Evolutionary conservation across 1,284 basidiomycete species (phyloP).

Genomic region (Trichosporon coremiiforme): DNA sequence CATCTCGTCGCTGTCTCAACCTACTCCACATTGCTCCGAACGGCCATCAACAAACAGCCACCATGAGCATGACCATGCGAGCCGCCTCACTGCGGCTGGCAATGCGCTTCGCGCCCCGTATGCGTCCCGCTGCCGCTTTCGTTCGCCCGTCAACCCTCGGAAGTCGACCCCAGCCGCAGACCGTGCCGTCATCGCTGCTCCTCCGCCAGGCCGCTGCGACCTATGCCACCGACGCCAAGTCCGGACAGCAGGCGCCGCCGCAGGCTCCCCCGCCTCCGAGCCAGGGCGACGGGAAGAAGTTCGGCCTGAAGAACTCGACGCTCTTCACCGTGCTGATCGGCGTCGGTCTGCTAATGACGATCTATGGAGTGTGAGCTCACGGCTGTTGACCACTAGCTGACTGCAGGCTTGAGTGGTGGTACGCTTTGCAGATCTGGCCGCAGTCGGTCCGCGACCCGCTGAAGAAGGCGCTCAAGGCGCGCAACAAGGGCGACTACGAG

Average conservation of each 20-base stretch:
- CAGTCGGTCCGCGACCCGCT: conserved; percentile 49
- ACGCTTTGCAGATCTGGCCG: conserved; percentile 53
- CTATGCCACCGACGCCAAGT: not conserved
- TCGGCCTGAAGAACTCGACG: conserved; percentile 36
- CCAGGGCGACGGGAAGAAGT: not conserved
- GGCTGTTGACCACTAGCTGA: not conserved
- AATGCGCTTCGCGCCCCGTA: not conserved
- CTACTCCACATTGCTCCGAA: not conserved
- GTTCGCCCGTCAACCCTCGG: not conserved
- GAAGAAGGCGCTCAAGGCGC: conserved; percentile 51
- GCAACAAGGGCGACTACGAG: conserved; percentile 46
- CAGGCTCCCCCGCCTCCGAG: conserved; percentile 13
- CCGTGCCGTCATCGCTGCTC: not conserved
- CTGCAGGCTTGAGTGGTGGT: conserved; percentile 54
- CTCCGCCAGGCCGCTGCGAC: not conserved
- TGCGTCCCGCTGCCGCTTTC: not conserved
- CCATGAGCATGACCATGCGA: conserved; percentile 7
- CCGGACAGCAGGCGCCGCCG: not conserved
- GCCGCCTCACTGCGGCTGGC: not conserved
- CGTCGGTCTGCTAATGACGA: conserved; percentile 52
- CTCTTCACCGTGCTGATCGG: conserved; percentile 51
- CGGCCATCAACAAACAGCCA: not conserved
- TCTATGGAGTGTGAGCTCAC: conserved; percentile 53
- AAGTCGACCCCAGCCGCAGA: not conserved
- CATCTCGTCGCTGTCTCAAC: not conserved